Evolutionary conservation across 2,329 filamentous ascomycete genomes (phyloP).

Genomic region (Rutstroemia sydowiana): DNA sequence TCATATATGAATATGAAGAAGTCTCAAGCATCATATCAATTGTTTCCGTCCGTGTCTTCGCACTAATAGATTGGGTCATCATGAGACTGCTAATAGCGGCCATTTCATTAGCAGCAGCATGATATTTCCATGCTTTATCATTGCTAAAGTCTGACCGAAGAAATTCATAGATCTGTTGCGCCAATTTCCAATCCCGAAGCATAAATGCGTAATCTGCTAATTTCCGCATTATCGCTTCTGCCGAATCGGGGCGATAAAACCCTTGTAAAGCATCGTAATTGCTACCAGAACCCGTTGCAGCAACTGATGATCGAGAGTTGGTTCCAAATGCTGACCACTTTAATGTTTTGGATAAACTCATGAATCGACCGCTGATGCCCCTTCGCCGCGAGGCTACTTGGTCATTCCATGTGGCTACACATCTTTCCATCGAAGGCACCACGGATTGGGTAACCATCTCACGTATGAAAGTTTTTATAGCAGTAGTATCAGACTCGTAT

Average conservation of each 20-base stretch:
- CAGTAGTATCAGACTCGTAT: conserved; percentile 85
- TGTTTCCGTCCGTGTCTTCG: conserved; percentile 71
- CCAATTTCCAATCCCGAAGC: conserved; percentile 91
- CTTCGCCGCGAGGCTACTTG: conserved; percentile 86
- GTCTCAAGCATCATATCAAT: conserved; percentile 85
- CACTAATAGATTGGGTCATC: conserved; percentile 61
- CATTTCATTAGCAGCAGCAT: conserved; percentile 94
- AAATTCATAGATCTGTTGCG: conserved; percentile 86
- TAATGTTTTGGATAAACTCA: conserved; percentile 69
- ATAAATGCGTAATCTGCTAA: conserved; percentile 94
- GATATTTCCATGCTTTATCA: conserved; percentile 94
- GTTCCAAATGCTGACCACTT: conserved; percentile 79
- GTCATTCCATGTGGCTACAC: conserved; percentile 90
- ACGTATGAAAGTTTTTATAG: conserved; percentile 80
- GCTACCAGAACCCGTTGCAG: conserved; percentile 42
- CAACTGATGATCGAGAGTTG: conserved; percentile 31
- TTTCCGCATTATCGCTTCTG: conserved; percentile 88
- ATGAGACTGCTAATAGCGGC: conserved; percentile 77
- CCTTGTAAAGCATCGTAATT: conserved; percentile 75
- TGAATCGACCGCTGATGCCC: conserved; percentile 86
- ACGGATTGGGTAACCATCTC: conserved; percentile 95
- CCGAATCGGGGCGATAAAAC: conserved; percentile 75
- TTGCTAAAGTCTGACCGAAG: conserved; percentile 83
- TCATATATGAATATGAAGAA: conserved; percentile 86
- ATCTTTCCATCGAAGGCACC: conserved; percentile 91